Evolutionary conservation across 352 stramenopile species (phyloP), one percentile per base, ranked within the genome.

Genomic region (Pythium graminicola): DNA sequence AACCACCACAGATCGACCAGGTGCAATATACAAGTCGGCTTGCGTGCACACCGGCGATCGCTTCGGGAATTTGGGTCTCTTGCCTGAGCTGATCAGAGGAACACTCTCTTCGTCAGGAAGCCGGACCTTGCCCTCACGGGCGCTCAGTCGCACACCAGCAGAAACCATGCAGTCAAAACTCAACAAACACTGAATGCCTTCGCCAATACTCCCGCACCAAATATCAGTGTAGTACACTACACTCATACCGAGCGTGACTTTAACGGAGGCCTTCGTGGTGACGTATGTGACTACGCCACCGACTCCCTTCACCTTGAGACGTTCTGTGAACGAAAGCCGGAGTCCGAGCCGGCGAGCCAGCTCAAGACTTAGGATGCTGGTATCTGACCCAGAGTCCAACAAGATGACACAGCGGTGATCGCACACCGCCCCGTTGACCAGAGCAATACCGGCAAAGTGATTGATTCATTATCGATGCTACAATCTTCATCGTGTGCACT

Each of bases 141-240:
- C 35, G 16, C 46, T 53, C 0, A 62, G 28, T 8, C 59, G 39
- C 0, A 73, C 62, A 6, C 62, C 62, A 11, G 55, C 47, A 41
- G 2, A 39, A 16, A 6, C 24, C 60, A 72, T 72, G 50, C 68
- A 73, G 32, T 70, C 48, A 51, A 66, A 60, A 2, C 62, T 51
- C 0, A 73, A 49, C 1, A 70, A 39, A 19, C 54, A 68, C 2
- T 70, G 54, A 11, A 69, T 42, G 1, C 60, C 64, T 29, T 66
- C 41, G 0, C 58, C 59, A 2, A 72, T 52, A 23, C 65, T 72
- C 0, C 45, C 60, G 2, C 57, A 42, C 62, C 62, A 74, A 4
- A 73, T 11, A 1, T 60, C 52, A 2, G 33, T 6, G 26, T 16
- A 31, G 44, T 73, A 70, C 0, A 58, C 57, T 1, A 66, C 23